Evolutionary conservation across 768 basidiomycete species (phyloP).

Genomic region (Tulasnella sp.): DNA sequence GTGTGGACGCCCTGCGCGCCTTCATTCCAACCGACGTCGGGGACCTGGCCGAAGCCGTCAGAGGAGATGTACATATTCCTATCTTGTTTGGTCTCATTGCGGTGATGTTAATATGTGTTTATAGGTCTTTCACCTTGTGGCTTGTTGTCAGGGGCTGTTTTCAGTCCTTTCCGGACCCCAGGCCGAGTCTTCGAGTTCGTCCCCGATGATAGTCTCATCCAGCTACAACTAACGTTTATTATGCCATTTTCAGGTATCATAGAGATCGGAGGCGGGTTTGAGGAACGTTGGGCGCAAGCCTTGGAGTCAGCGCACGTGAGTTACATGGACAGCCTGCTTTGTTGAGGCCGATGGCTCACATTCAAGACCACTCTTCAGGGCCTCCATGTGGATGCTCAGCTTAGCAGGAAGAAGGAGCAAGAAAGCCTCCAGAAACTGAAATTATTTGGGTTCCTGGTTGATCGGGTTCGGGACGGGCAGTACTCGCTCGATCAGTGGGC

Average conservation of each 20-base stretch:
- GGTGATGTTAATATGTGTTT: not conserved
- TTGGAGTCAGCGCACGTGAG: not conserved
- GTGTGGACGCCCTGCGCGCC: not conserved
- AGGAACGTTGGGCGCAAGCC: not conserved
- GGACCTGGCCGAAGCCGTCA: not conserved
- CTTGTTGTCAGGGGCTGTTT: not conserved
- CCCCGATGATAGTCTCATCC: not conserved
- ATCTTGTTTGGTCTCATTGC: not conserved
- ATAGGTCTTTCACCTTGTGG: not conserved
- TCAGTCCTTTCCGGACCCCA: not conserved
- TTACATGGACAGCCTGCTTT: not conserved
- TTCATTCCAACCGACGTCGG: not conserved
- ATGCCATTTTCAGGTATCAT: not conserved
- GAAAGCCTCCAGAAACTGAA: not conserved
- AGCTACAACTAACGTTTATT: no score
- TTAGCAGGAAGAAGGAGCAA: not conserved
- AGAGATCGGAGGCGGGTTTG: not conserved
- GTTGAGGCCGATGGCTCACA: not conserved
- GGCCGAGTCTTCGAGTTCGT: not conserved
- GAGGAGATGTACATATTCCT: not conserved
- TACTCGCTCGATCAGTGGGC: not conserved
- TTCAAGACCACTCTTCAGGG: not conserved
- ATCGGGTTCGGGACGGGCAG: not conserved
- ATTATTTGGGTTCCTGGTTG: not conserved
- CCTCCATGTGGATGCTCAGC: not conserved